These are phyloP conservation scores for Solanum pimpinellifolium DNA, from an alignment of 257 asterid species.

Conservation along the genomic window DNA sequence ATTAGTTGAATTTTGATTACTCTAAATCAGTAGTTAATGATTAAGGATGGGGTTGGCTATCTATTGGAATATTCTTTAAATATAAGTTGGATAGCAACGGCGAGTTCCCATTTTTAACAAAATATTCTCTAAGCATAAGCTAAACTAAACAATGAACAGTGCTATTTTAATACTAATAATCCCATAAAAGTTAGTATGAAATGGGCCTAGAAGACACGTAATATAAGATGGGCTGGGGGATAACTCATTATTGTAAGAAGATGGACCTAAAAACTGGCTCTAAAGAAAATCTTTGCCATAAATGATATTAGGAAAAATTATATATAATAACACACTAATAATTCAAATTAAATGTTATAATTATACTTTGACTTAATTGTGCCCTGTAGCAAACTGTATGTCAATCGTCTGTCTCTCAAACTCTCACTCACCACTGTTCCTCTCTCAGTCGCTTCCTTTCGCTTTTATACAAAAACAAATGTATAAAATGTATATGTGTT, in stretches of 20 bases:
- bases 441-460: too few relatives aligned
- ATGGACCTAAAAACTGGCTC: neutral
- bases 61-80: neutral
- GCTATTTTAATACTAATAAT: neutral
- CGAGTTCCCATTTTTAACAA: neutral
- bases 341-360: too few relatives aligned
- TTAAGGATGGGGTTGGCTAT: neutral
- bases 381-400: too few relatives aligned
- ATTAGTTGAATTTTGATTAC: neutral
- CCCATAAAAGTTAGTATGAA: neutral
- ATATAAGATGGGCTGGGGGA: neutral
- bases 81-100: neutral
- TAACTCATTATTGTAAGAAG: neutral
- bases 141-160: neutral
- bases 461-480: too few relatives aligned
- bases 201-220: neutral
- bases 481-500: too few relatives aligned
- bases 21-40: neutral
- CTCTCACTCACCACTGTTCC: too few relatives aligned
- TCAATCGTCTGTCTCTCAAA: too few relatives aligned
- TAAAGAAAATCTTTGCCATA: neutral
- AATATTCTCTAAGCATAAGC: neutral
- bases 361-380: too few relatives aligned
- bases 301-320: neutral
- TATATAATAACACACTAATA: too few relatives aligned